Evolutionary conservation across 805 yeast species (phyloP).

Genomic region (Hanseniaspora valbyensis): DNA sequence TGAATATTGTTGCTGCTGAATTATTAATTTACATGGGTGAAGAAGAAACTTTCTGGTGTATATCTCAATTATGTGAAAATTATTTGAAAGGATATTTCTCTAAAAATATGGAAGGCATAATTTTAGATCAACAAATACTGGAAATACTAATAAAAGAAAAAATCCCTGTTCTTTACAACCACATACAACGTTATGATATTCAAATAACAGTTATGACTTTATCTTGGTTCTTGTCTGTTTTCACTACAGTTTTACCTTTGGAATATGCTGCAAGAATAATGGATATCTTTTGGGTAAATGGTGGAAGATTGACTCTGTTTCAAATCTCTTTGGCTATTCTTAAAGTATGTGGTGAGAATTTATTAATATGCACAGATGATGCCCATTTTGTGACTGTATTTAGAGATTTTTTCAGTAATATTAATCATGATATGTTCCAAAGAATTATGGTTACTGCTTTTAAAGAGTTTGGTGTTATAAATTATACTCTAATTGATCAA

Average conservation of each 20-base stretch:
- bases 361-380: constrained; percentile 74
- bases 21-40: constrained; percentile 77
- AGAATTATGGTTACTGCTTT: constrained; percentile 84
- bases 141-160: constrained; percentile 82
- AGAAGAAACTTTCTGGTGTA: constrained; percentile 94
- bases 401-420: constrained; percentile 78
- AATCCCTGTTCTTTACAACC: constrained; percentile 81
- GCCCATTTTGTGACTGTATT: constrained; percentile 80
- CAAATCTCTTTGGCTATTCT: constrained; percentile 90
- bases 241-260: constrained; percentile 86
- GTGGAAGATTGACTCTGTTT: constrained; percentile 66
- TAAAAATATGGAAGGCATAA: constrained; percentile 92
- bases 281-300: constrained; percentile 83
- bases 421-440: constrained; percentile 74
- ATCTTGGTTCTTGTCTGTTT: constrained; percentile 92
- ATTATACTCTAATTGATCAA: neutral
- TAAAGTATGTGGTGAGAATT: constrained; percentile 74
- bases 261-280: constrained; percentile 84
- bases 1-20: constrained; percentile 87
- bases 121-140: constrained; percentile 85
- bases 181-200: constrained; percentile 65
- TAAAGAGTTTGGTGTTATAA: constrained; percentile 69
- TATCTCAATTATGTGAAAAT: constrained; percentile 67
- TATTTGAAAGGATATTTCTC: constrained; percentile 93
- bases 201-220: constrained; percentile 86